A percentile compares a stretch with the other conserved stretches of the same genome.
These are phyloP conservation scores for Ophiostoma sp. DNA, from an alignment of 2,329 filamentous ascomycete species.

Conservation along the genomic window DNA sequence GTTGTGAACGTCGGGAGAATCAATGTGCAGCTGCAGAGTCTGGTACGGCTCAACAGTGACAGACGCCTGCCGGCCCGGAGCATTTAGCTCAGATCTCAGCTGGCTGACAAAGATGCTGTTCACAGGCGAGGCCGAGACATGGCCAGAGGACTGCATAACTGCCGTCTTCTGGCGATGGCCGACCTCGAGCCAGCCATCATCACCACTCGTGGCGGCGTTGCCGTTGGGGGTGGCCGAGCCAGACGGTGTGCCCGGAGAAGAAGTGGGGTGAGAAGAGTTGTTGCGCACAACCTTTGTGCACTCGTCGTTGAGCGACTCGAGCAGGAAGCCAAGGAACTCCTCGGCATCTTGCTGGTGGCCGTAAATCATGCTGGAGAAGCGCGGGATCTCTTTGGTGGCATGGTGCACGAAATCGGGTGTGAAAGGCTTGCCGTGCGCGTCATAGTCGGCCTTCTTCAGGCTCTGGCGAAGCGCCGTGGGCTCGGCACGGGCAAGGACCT, in stretches of 20 bases:
- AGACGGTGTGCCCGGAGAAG: constrained; percentile 41
- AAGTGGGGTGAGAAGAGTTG: constrained; percentile 33
- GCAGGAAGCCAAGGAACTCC: constrained; percentile 88
- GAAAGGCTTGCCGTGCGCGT: constrained; percentile 85
- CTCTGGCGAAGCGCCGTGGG: constrained; percentile 67
- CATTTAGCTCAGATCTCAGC: constrained; percentile 79
- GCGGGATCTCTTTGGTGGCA: constrained; percentile 76
- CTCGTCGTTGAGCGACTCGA: constrained; percentile 91
- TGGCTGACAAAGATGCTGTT: constrained; percentile 94
- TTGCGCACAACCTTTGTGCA: constrained; percentile 69
- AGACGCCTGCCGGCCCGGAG: constrained; percentile 81
- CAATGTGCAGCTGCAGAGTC: constrained; percentile 90
- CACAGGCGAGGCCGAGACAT: constrained; percentile 68
- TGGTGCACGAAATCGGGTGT: constrained; percentile 94
- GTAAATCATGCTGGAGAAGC: constrained; percentile 90
- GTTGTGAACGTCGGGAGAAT: constrained; percentile 76
- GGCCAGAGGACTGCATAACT: constrained; percentile 79
- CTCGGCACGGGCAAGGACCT: constrained; percentile 71
- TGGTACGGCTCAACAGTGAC: constrained; percentile 93
- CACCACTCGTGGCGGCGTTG: constrained; percentile 28
- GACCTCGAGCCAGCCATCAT: constrained; percentile 84
- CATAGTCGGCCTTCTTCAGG: constrained; percentile 76
- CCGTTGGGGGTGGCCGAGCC: constrained; percentile 32
- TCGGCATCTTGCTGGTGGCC: constrained; percentile 98
- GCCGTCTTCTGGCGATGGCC: constrained; percentile 85